A percentile compares a stretch with the other conserved stretches of the same genome.
Conservation (phyloP, 2,329 filamentous ascomycete species). For the Colletotrichum australisinense region DNA sequence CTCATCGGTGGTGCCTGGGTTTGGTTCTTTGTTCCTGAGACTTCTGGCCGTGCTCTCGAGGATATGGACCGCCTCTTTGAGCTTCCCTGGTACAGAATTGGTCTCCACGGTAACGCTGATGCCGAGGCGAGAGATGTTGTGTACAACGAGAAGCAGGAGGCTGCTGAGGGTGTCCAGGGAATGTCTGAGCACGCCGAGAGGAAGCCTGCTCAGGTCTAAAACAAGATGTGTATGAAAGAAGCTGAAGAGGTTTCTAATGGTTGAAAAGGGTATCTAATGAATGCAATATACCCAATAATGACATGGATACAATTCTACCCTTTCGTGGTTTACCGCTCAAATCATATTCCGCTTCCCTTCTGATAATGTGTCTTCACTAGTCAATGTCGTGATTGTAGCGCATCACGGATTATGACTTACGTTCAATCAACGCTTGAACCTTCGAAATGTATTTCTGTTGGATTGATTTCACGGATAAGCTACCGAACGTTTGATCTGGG, state of each 20-base stretch:
- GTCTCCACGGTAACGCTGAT: constrained; percentile 64
- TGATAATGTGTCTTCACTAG: not conserved
- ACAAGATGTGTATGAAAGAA: not conserved
- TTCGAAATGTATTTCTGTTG: too few relatives aligned
- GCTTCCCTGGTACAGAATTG: constrained; percentile 82
- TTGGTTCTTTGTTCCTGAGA: constrained; percentile 79
- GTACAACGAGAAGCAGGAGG: constrained; percentile 55
- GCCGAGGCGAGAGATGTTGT: constrained; percentile 58
- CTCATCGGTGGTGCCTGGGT: constrained; percentile 76
- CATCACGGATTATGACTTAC: not conserved
- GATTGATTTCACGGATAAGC: not conserved
- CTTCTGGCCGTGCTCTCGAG: constrained; percentile 73
- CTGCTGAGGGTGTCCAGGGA: constrained; percentile 45
- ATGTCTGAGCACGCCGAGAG: constrained; percentile 50
- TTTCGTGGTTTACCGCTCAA: not conserved
- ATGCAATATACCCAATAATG: constrained; percentile 33
- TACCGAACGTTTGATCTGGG: not conserved
- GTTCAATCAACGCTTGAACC: not conserved
- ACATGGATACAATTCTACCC: not conserved
- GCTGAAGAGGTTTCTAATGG: not conserved
- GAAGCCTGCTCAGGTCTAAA: constrained; percentile 28
- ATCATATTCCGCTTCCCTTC: not conserved
- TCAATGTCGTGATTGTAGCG: not conserved
- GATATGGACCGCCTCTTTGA: constrained; percentile 79
- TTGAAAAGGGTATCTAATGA: constrained; percentile 29